phyloP scores from a whole-genome alignment of 2,329 filamentous ascomycete genomes.

The Colletotrichum sp. region DNA sequence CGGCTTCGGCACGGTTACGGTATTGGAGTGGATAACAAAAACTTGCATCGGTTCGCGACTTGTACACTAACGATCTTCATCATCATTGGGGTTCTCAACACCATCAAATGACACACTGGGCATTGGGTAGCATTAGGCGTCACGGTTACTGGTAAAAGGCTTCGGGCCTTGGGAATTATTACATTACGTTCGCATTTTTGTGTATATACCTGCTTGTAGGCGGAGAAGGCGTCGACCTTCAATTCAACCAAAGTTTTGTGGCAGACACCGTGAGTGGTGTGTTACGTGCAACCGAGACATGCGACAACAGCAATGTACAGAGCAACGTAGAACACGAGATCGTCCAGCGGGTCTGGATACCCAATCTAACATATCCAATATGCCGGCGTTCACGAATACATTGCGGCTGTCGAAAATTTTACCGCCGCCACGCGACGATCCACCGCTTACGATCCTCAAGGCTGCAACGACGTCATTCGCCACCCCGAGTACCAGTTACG shows the following conservation, averaged over 20 bases:
- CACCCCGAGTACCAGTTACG: neutral
- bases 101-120: conserved; percentile 14
- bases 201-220: conserved; percentile 11
- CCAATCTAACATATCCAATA: neutral
- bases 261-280: neutral
- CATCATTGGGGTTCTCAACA: conserved; percentile 15
- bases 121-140: conserved; percentile 20
- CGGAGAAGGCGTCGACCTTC: neutral
- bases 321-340: neutral
- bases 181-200: neutral
- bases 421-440: neutral
- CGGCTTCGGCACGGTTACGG: conserved; percentile 19
- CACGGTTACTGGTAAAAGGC: neutral
- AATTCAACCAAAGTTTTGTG: conserved; percentile 4
- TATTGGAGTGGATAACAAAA: conserved; percentile 20
- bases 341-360: neutral
- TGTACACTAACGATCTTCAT: conserved; percentile 21
- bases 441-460: neutral
- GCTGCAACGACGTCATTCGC: conserved; percentile 16
- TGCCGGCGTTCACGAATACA: neutral
- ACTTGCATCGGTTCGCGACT: conserved; percentile 18
- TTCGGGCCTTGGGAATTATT: neutral
- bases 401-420: neutral
- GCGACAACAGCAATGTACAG: neutral
- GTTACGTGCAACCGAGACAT: neutral